Base-by-base conservation (phyloP, 352 stramenopile genomes). In the Thalassiosira hispida region DNA sequence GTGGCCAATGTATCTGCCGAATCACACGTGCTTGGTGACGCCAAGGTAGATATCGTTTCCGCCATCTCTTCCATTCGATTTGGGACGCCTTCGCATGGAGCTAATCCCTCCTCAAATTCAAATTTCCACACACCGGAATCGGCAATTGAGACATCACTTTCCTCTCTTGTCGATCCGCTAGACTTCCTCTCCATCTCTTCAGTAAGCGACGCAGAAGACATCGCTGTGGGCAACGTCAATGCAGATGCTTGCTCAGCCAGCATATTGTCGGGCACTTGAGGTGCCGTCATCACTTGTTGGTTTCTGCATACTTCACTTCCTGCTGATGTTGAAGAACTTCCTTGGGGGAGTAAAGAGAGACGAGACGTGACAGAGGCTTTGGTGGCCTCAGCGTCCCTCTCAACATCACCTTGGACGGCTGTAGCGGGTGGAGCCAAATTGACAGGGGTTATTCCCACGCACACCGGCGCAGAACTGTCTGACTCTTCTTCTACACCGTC, bases 61-160 rank as follows among this genome's bases (percentile, higher is more conserved):
- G 14, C 18, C 12, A 53, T 23, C 44, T 53, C 12, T 23, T 53
- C 44, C 12, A 53, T 23, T 11, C 33, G 7, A 18, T 5, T 7
- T 53, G 44, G 5, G 44, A 16, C 7, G 18, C 7, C 3, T 53
- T 53, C 44, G 11, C 11, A 42, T 5, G 33, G 14, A 20, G 14
- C 22, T 27, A 57, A 16, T 57, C 49, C 49, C 16, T 57, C 3
- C 12, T 57, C 49, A 57, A 57, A 29, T 20, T 57, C 49, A 31
- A 57, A 57, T 33, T 29, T 12, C 49, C 49, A 57, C 3, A 29
- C 14, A 25, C 22, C 49, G 11, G n/a, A 8, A 4, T 23, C 18
- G 6, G 7, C 44, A 8, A 53, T 20, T 53, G 44, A 8, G 6
- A 16, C n/a, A 23, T 53, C 44, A 7, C n/a, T 5, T 20, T 23